Evolutionary conservation across 1,139 yeast genomes (phyloP), one percentile per base, ranked within the genome.

Genomic region (Zygoascus sp.): DNA sequence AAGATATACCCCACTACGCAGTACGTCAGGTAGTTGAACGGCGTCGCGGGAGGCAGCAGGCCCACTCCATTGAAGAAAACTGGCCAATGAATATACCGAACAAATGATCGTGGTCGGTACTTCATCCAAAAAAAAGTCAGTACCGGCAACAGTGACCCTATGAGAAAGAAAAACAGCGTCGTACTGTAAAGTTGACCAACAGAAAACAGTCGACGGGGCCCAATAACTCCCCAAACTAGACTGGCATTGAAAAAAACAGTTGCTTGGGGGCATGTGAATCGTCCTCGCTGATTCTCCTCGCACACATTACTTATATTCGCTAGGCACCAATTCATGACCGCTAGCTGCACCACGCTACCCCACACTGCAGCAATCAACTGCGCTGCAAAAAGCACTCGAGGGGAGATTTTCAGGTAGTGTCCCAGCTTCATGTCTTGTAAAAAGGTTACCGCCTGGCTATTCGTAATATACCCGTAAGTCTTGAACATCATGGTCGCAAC

Each of bases 191-290:
- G 50, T 37, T 62, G 56, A 11, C 68, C 66, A 4, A 52, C 46
- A 20, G 67, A 65, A 53, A 76, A 76, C 44, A 70, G 74, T 51
- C 74, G 69, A 53, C 69, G 64, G 1, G 84, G 82, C 1, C 84
- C 85, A 54, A 80, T 75, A 9, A 77, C 76, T 48, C 86, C 85
- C 87, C 87, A 82, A 40, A 78, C 69, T 32, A 81, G 73, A 3
- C 81, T 74, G 6, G 86, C 79, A 44, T 72, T 70, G 65, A 69
- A 80, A 60, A 73, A 78, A 1, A 74, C 74, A 25, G 65, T 66
- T 8, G 73, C 73, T 22, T 64, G 63, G 2, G 81, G 79, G 58
- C 83, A 79, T 1, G 75, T 66, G 58, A 76, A 77, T 23, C 66
- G 65, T 27, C 68, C 66, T 3, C 56, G 51, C 62, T 79, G 83